These are phyloP conservation scores for Infundibulicybe gibba DNA, from an alignment of 768 basidiomycete species.

Conservation along the genomic window DNA sequence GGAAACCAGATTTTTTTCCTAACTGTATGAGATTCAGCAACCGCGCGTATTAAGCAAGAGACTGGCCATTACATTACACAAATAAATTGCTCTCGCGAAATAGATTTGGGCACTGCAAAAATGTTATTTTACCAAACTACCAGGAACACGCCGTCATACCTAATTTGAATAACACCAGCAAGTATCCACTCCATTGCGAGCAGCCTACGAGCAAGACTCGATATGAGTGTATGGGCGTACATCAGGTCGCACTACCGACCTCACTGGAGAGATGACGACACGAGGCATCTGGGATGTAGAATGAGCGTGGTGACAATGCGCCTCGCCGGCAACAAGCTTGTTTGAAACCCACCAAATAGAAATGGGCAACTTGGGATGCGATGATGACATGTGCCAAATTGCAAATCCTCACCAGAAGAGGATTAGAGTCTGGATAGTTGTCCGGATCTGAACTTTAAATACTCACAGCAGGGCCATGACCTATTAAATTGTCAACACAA, in stretches of 20 bases:
- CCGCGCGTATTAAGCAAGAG: no score
- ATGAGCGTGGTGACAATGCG: no score
- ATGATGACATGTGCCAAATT: background rate
- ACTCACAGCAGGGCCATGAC: background rate
- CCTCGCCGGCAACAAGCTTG: background rate
- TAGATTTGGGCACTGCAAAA: no score
- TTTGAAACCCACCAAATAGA: conserved; percentile 1
- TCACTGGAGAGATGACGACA: background rate
- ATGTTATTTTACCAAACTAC: no score
- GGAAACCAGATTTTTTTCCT: no score
- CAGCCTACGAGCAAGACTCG: background rate
- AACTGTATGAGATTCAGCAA: no score
- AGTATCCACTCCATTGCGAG: background rate
- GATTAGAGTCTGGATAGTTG: background rate
- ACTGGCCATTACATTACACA: no score
- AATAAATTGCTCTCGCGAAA: no score
- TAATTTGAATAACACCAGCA: no score
- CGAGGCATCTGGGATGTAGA: background rate
- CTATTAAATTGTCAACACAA: background rate
- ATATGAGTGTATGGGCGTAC: background rate
- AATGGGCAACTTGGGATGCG: background rate
- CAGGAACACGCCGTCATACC: no score
- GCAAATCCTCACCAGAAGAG: background rate
- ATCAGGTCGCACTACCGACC: background rate
- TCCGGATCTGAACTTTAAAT: background rate